Percentiles rank a stretch among this genome's conserved stretches.
Conservation (phyloP, 1,284 basidiomycete species). For the Laetiporus sulphureus region DNA sequence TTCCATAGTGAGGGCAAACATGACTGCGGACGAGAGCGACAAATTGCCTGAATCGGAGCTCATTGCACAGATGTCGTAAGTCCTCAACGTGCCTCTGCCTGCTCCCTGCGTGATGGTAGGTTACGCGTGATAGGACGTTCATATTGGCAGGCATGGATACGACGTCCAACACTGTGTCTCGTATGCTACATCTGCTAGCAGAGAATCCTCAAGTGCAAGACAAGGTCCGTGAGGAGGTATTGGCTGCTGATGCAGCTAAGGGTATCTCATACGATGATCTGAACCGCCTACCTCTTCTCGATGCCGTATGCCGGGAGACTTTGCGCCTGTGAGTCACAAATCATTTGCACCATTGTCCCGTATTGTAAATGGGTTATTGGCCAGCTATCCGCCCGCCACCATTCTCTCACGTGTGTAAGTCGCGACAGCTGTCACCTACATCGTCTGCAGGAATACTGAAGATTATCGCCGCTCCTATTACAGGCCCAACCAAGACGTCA, state of each 20-base stretch:
- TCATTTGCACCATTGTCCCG: not conserved
- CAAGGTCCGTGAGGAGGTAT: conserved; percentile 15
- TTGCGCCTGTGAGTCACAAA: conserved; percentile 15
- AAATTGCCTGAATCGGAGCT: conserved; percentile 25
- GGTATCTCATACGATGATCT: conserved; percentile 16
- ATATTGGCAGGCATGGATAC: conserved; percentile 20
- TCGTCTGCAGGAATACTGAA: not conserved
- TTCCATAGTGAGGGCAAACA: conserved; percentile 24
- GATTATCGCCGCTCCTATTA: not conserved
- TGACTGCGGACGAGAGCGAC: conserved; percentile 21
- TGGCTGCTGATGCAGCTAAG: conserved; percentile 8
- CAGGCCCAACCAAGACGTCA: conserved; percentile 9
- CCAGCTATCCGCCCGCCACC: conserved; percentile 3
- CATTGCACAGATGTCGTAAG: conserved; percentile 28
- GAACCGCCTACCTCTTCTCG: conserved; percentile 16
- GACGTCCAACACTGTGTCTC: conserved; percentile 17
- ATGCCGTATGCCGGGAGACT: conserved; percentile 20
- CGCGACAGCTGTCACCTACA: too few species aligned
- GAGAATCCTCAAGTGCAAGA: conserved; percentile 15
- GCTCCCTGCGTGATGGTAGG: not conserved
- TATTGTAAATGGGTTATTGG: not conserved
- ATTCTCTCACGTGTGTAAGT: conserved; percentile 1
- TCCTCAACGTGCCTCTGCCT: not conserved
- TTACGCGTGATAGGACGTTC: conserved; percentile 9
- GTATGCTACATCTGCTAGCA: conserved; percentile 14